Conservation (phyloP, 768 basidiomycete species). For the Antrodiella citrinella region DNA sequence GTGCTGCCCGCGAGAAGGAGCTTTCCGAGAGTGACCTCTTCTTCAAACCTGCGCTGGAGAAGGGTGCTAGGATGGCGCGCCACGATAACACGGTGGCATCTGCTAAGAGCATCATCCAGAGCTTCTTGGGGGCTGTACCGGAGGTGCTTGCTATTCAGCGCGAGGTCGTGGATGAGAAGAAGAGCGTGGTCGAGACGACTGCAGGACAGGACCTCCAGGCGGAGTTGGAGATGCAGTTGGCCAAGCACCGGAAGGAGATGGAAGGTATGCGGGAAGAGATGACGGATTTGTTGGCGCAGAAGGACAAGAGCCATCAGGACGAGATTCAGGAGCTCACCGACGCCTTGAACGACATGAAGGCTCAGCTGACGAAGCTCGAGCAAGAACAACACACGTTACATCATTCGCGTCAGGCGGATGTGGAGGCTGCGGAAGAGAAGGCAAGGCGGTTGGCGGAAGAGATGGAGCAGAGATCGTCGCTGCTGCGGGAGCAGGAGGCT, state of each 20-base stretch:
- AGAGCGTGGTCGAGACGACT: constrained; percentile 10
- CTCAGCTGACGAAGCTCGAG: constrained; percentile 7
- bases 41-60: constrained; percentile 44
- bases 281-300: constrained; percentile 4
- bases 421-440: constrained; percentile 21
- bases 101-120: constrained; percentile 33
- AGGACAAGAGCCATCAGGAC: constrained; percentile 9
- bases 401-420: constrained; percentile 30
- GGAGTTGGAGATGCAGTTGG: constrained; percentile 3
- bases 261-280: constrained; percentile 6
- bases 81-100: constrained; percentile 34
- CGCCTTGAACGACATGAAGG: constrained; percentile 4
- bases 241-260: constrained; percentile 6
- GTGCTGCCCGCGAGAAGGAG: constrained; percentile 37
- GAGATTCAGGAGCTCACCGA: constrained; percentile 7
- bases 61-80: constrained; percentile 37
- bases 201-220: constrained; percentile 13
- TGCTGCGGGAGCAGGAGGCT: constrained; percentile 15
- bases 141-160: constrained; percentile 9
- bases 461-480: constrained; percentile 7
- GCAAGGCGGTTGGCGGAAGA: constrained; percentile 4
- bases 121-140: constrained; percentile 25
- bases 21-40: constrained; percentile 34
- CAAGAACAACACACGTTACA: constrained; percentile 5
- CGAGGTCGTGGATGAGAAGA: constrained; percentile 13